phyloP scores from a whole-genome alignment of 768 basidiomycete genomes.

The Tephrocybe rancida region DNA sequence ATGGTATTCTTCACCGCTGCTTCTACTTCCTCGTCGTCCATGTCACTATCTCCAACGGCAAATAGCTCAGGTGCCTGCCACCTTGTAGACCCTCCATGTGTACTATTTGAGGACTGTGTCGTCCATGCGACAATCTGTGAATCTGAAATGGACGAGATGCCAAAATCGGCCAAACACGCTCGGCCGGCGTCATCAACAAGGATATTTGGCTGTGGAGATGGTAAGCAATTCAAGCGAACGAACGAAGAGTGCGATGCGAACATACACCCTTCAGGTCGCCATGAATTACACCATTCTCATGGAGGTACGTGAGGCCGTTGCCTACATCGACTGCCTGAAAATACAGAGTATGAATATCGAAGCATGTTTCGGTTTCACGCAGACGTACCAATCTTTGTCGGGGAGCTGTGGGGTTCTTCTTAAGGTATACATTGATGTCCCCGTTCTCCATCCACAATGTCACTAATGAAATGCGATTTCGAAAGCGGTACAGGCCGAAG shows the following conservation, averaged over 20 bases:
- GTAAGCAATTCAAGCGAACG: background rate
- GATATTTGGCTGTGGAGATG: slow-evolving; percentile 22
- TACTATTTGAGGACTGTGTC: slow-evolving; percentile 2
- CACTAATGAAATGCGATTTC: background rate
- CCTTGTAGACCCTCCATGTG: slow-evolving; percentile 19
- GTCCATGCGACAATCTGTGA: slow-evolving; percentile 14
- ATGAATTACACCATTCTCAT: background rate
- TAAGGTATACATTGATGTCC: background rate
- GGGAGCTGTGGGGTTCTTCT: background rate
- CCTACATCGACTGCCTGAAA: background rate
- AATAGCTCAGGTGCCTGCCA: slow-evolving; percentile 17
- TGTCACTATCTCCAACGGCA: too few species aligned
- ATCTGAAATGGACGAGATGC: slow-evolving; percentile 23
- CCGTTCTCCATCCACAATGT: slow-evolving; percentile 4
- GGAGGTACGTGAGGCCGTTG: background rate
- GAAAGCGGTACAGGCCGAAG: background rate
- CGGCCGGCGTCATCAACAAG: slow-evolving; percentile 19
- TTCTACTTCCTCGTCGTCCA: too few species aligned
- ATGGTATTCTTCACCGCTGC: too few species aligned
- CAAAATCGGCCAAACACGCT: slow-evolving; percentile 30
- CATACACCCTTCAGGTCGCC: slow-evolving; percentile 1
- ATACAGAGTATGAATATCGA: background rate
- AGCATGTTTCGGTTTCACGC: background rate
- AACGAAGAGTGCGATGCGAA: background rate
- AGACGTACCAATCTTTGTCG: background rate